Percentiles rank a stretch among this genome's conserved stretches.
Evolutionary conservation across 495 filamentous ascomycete species (phyloP).

Genomic region (Tuber melanosporum): DNA sequence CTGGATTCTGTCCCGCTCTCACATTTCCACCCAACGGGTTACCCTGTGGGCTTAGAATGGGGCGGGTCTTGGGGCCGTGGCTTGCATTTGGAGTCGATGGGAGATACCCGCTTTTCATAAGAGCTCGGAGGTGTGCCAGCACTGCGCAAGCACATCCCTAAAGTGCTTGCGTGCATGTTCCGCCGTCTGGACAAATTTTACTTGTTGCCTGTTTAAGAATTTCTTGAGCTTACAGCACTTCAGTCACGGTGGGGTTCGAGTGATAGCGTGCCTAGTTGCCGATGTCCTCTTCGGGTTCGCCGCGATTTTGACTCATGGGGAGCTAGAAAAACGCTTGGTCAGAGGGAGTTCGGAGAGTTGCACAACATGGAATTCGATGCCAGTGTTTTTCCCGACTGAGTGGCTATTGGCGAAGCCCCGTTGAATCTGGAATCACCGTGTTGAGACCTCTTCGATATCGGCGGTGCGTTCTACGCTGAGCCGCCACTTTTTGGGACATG

Average conservation of each 20-base stretch:
- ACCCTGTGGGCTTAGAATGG: background rate
- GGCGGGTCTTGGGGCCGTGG: background rate
- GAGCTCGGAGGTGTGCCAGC: background rate
- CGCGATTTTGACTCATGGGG: background rate
- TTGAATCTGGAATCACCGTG: background rate
- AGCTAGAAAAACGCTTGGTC: background rate
- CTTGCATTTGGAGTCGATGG: background rate
- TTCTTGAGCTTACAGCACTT: background rate
- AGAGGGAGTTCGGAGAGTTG: background rate
- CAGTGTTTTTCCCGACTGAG: background rate
- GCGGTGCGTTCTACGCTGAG: background rate
- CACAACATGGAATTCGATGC: background rate
- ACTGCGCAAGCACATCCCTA: background rate
- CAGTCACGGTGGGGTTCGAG: background rate
- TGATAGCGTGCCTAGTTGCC: background rate
- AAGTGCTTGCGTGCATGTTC: background rate
- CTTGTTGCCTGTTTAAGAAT: background rate
- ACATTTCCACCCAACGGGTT: background rate
- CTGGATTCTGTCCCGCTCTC: background rate
- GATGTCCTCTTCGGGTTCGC: background rate
- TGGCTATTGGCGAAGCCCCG: background rate
- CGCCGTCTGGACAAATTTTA: background rate
- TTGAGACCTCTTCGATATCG: background rate
- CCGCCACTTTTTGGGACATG: background rate
- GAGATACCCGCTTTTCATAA: background rate